Evolutionary conservation across 805 yeast genomes (phyloP).

Genomic region (Metschnikowia continentalis): DNA sequence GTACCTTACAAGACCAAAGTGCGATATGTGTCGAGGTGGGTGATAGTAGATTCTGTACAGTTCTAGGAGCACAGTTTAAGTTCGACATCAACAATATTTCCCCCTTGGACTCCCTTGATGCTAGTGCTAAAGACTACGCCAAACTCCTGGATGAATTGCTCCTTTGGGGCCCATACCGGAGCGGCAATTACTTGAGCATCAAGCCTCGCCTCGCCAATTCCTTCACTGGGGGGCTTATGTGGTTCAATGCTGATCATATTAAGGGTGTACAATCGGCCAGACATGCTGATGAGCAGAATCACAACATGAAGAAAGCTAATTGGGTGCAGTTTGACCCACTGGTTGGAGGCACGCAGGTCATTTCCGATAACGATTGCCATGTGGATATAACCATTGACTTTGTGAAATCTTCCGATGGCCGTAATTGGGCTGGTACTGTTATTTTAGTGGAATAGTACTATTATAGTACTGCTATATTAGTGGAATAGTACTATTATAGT

Average conservation of each 20-base stretch:
- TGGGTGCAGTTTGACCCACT: slow-evolving; percentile 91
- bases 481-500: too few relatives aligned
- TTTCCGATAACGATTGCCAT: slow-evolving; percentile 62
- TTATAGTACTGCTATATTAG: too few relatives aligned
- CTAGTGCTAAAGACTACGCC: not conserved
- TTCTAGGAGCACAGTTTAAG: slow-evolving; percentile 4
- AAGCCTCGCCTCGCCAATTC: slow-evolving; percentile 78
- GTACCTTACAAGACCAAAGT: too few relatives aligned
- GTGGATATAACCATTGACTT: slow-evolving; percentile 66
- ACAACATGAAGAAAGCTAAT: slow-evolving; percentile 67
- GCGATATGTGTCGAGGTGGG: too few relatives aligned
- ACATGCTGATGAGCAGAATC: slow-evolving; percentile 72
- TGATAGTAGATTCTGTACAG: too few relatives aligned
- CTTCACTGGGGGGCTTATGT: slow-evolving; percentile 75
- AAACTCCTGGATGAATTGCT: slow-evolving; percentile 21
- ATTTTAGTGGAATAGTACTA: too few relatives aligned
- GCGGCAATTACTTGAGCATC: slow-evolving; percentile 81
- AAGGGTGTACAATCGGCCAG: slow-evolving; percentile 54
- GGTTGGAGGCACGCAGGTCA: slow-evolving; percentile 74
- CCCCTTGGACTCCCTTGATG: slow-evolving; percentile 1
- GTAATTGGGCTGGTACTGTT: slow-evolving; percentile 86
- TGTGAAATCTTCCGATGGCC: slow-evolving; percentile 65
- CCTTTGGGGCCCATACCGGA: slow-evolving; percentile 90
- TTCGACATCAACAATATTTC: slow-evolving; percentile 12
- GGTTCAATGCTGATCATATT: slow-evolving; percentile 69